Percentiles rank a stretch among this genome's conserved stretches.
These are phyloP conservation scores for Exophiala calicioides DNA, from an alignment of 2,329 filamentous ascomycete species.

Conservation along the genomic window DNA sequence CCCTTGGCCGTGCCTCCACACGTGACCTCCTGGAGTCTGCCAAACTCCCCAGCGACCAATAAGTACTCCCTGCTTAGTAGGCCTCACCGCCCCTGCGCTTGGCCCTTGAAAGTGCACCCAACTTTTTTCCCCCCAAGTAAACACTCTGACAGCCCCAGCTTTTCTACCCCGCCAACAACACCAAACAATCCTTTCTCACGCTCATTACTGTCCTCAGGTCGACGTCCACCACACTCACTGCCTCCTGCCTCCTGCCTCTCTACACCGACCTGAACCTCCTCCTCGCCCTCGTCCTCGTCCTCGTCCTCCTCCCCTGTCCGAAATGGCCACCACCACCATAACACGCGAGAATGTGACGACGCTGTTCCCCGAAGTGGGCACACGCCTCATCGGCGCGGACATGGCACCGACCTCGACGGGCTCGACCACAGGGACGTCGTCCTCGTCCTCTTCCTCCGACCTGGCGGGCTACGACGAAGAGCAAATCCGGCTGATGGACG, in stretches of 20 bases:
- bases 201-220: conserved; percentile 1
- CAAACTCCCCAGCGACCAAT: too few relatives aligned
- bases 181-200: background rate
- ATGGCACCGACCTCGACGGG: conserved; percentile 57
- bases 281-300: too few relatives aligned
- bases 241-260: background rate
- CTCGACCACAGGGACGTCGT: conserved; percentile 39
- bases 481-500: conserved; percentile 97
- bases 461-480: conserved; percentile 93
- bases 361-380: conserved; percentile 81
- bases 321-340: conserved; percentile 52
- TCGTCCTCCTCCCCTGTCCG: too few relatives aligned
- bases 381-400: conserved; percentile 52
- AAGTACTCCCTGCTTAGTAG: too few relatives aligned
- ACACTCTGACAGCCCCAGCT: too few relatives aligned
- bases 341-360: conserved; percentile 83
- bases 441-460: conserved; percentile 51
- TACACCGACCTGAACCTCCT: too few relatives aligned
- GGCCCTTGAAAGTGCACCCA: too few relatives aligned
- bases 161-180: background rate
- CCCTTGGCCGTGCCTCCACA: too few relatives aligned
- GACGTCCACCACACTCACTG: background rate
- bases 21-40: too few relatives aligned
- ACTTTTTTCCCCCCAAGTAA: too few relatives aligned
- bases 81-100: too few relatives aligned